A percentile compares a stretch with the other conserved stretches of the same genome.
Evolutionary conservation across 805 yeast genomes (phyloP).

Genomic region (Kluyveromyces starmeri): DNA sequence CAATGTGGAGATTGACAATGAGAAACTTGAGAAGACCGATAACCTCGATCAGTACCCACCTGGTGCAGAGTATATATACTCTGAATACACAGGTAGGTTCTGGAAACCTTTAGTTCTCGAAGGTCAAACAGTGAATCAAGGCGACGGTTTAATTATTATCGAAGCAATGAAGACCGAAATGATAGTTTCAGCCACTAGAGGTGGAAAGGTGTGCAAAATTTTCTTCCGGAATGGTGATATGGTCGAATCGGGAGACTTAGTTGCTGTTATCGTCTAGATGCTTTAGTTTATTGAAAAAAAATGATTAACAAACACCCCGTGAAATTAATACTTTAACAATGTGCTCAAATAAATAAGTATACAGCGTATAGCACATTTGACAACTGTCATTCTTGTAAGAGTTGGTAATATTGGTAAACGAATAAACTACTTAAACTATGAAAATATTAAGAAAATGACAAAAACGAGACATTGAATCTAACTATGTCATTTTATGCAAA

Average conservation of each 20-base stretch:
- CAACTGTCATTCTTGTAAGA: too few relatives aligned
- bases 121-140: slow-evolving; percentile 65
- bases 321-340: too few relatives aligned
- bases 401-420: too few relatives aligned
- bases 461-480: too few relatives aligned
- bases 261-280: slow-evolving; percentile 52
- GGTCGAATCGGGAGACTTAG: slow-evolving; percentile 94
- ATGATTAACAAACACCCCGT: too few relatives aligned
- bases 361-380: too few relatives aligned
- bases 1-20: slow-evolving; percentile 58
- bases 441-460: too few relatives aligned
- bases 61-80: slow-evolving; percentile 74
- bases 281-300: too few relatives aligned
- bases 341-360: too few relatives aligned
- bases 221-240: slow-evolving; percentile 84
- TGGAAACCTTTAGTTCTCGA: slow-evolving; percentile 84
- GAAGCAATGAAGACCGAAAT: slow-evolving; percentile 99
- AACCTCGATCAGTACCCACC: slow-evolving; percentile 59
- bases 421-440: too few relatives aligned
- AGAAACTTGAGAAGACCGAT: slow-evolving; percentile 37
- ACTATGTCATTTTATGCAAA: too few relatives aligned
- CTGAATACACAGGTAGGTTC: slow-evolving; percentile 94
- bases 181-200: slow-evolving; percentile 65
- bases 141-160: slow-evolving; percentile 77
- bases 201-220: slow-evolving; percentile 66